Percentiles rank a stretch among this genome's conserved stretches.
These are phyloP conservation scores for Plasmodium coatneyi DNA, from an alignment of 169 alveolate genomes.

Conservation along the genomic window DNA sequence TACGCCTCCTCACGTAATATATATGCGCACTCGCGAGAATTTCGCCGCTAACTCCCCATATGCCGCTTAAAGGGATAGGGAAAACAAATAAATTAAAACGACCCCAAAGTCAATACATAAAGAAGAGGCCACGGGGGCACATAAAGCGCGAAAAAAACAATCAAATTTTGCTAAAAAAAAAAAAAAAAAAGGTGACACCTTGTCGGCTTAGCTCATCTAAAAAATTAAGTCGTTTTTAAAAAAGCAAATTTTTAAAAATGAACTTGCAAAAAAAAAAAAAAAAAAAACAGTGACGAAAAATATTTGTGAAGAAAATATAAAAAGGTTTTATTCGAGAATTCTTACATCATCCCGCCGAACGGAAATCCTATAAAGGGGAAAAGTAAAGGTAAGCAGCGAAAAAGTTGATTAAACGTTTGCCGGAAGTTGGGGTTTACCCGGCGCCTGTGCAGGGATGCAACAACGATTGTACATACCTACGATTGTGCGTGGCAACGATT, in stretches of 20 bases:
- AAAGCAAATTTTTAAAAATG: neutral
- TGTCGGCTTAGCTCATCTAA: neutral
- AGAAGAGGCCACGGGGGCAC: neutral
- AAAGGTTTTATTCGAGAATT: neutral
- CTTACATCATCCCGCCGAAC: neutral
- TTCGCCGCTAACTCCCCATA: neutral
- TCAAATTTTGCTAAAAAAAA: neutral
- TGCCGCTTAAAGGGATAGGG: neutral
- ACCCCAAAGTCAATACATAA: neutral
- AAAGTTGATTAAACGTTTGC: neutral
- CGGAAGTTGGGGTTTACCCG: neutral
- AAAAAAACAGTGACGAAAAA: neutral
- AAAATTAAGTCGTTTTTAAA: neutral
- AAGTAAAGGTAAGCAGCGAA: neutral
- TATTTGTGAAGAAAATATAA: neutral
- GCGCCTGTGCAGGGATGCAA: neutral
- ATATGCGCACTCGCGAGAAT: neutral
- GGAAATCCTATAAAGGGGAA: slow-evolving; percentile 5
- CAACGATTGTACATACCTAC: neutral
- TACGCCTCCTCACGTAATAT: neutral
- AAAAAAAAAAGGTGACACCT: neutral
- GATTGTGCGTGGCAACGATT: neutral
- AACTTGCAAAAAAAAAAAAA: neutral
- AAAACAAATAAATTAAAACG: neutral
- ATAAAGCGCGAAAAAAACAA: neutral